Evolutionary conservation across 306 rosid species (phyloP).

Genomic region (Rubus idaeus): DNA sequence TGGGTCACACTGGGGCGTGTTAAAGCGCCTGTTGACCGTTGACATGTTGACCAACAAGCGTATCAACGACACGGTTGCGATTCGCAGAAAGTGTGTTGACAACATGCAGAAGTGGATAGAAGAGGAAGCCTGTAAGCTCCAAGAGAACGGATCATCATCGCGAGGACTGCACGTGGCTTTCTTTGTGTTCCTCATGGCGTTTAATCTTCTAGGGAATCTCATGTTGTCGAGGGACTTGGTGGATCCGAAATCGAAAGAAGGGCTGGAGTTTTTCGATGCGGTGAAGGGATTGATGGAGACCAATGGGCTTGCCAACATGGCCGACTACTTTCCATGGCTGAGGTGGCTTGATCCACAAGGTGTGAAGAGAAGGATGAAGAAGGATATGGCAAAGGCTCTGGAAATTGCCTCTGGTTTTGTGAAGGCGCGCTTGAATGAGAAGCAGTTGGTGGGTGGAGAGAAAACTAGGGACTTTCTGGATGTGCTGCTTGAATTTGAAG

Average conservation of each 20-base stretch:
- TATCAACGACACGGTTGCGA: constrained; percentile 32
- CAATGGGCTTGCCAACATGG: constrained; percentile 37
- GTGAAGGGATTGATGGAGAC: constrained; percentile 36
- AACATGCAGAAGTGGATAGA: constrained; percentile 41
- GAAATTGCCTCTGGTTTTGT: constrained; percentile 41
- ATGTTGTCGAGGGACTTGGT: constrained; percentile 44
- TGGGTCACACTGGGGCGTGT: constrained; percentile 51
- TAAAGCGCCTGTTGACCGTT: constrained; percentile 44
- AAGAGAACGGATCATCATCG: not conserved
- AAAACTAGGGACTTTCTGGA: constrained; percentile 48
- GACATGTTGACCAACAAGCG: constrained; percentile 52
- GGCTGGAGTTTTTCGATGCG: constrained; percentile 38
- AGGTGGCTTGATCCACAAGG: constrained; percentile 17
- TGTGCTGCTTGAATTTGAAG: constrained; percentile 48
- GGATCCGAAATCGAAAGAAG: constrained; percentile 32
- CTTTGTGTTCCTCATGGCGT: constrained; percentile 41
- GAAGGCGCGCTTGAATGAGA: constrained; percentile 28
- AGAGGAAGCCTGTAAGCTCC: constrained; percentile 17
- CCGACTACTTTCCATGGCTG: constrained; percentile 27
- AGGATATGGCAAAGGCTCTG: constrained; percentile 45
- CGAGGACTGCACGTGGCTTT: constrained; percentile 40
- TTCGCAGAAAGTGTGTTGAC: constrained; percentile 39
- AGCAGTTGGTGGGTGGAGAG: not conserved
- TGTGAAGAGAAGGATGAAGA: constrained; percentile 32
- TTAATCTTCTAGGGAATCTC: constrained; percentile 50